Conservation (phyloP, 805 yeast species). For the Cyberlindnera mississippiensis region DNA sequence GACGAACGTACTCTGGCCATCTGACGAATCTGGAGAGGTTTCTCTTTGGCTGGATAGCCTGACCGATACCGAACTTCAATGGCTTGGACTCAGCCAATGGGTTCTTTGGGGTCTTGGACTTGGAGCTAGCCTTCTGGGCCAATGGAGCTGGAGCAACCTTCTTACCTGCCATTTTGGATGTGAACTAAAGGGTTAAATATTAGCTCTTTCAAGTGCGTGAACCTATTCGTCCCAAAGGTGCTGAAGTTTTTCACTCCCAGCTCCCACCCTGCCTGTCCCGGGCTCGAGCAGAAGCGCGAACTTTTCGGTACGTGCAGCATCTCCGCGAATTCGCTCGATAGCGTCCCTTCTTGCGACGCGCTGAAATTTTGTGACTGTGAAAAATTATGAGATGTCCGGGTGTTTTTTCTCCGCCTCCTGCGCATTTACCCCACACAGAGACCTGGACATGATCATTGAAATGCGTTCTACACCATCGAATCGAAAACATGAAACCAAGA, state of each 20-base stretch:
- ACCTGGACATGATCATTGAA: not conserved
- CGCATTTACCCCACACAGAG: not conserved
- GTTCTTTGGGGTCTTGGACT: slow-evolving; percentile 62
- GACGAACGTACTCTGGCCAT: slow-evolving; percentile 98
- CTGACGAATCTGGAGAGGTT: slow-evolving; percentile 95
- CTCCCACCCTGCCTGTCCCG: not conserved
- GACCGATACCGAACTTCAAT: slow-evolving; percentile 95
- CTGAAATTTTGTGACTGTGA: slow-evolving; percentile 11
- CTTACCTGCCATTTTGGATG: slow-evolving; percentile 39
- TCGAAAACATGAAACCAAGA: not conserved
- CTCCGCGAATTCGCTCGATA: slow-evolving; percentile 2
- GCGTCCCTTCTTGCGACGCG: not conserved
- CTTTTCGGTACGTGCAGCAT: not conserved
- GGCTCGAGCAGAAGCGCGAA: not conserved
- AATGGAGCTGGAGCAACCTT: slow-evolving; percentile 99
- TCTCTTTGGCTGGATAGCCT: slow-evolving; percentile 90
- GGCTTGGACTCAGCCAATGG: slow-evolving; percentile 89
- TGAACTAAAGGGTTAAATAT: too few relatives aligned
- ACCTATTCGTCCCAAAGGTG: slow-evolving; percentile 27
- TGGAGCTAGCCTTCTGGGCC: slow-evolving; percentile 67
- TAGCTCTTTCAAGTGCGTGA: slow-evolving; percentile 22
- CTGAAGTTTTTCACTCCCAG: slow-evolving; percentile 16
- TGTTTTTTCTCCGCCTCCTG: slow-evolving; percentile 4
- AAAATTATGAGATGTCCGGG: slow-evolving; percentile 9
- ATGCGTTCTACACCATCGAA: too few relatives aligned